Evolutionary conservation across 352 stramenopile species (phyloP).

Genomic region (Globisporangium acanthophoron): DNA sequence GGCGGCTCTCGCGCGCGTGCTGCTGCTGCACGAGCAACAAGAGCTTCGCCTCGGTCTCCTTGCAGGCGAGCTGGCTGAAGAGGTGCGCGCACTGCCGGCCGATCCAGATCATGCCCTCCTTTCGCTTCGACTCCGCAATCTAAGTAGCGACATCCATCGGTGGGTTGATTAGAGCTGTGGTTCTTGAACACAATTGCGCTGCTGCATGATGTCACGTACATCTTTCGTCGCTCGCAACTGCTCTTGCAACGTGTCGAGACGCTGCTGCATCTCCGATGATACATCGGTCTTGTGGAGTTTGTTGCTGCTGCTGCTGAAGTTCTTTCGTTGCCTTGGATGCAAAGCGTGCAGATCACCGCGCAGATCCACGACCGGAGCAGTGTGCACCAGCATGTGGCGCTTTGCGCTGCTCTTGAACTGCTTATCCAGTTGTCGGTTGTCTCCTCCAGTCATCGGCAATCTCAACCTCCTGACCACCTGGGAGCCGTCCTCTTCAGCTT

Average conservation of each 20-base stretch:
- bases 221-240: conserved; percentile 19
- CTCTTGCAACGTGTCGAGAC: conserved; percentile 22
- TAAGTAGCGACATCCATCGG: conserved; percentile 4
- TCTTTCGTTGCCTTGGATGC: neutral
- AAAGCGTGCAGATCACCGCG: neutral
- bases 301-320: conserved; percentile 8
- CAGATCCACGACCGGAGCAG: conserved; percentile 18
- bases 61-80: conserved; percentile 55
- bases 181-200: neutral
- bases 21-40: conserved; percentile 28
- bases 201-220: conserved; percentile 2
- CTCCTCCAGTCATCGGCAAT: neutral
- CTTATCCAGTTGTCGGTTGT: conserved; percentile 8
- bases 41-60: conserved; percentile 41
- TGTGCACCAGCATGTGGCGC: conserved; percentile 29
- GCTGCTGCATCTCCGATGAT: conserved; percentile 17
- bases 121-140: conserved; percentile 31
- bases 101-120: conserved; percentile 50
- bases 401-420: conserved; percentile 33
- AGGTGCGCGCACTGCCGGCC: conserved; percentile 49
- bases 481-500: neutral
- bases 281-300: conserved; percentile 11
- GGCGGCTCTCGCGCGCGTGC: conserved; percentile 9
- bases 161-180: neutral
- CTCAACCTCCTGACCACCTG: neutral